phyloP scores from a whole-genome alignment of 2,329 filamentous ascomycete species.

The Hymenoscyphus linearis region DNA sequence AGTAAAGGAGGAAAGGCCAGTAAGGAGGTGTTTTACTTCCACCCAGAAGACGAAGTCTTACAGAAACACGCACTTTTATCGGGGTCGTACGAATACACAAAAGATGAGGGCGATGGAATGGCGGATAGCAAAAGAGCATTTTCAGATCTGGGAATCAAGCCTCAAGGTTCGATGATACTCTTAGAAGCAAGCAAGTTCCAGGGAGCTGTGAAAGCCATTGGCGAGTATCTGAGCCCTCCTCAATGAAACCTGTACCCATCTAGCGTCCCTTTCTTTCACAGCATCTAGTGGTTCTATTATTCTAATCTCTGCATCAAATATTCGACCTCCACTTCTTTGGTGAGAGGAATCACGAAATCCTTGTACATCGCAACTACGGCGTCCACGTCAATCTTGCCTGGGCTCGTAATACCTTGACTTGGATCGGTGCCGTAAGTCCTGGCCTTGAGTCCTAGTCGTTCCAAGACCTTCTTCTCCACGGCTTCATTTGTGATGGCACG shows the following conservation, averaged over 20 bases:
- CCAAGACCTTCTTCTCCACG: conserved; percentile 88
- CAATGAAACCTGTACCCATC: conserved; percentile 31
- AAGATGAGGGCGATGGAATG: conserved; percentile 68
- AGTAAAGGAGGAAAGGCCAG: conserved; percentile 63
- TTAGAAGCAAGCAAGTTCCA: conserved; percentile 77
- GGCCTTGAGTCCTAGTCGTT: conserved; percentile 80
- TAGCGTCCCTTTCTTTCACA: conserved; percentile 2
- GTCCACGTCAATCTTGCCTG: conserved; percentile 83
- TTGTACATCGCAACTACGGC: conserved; percentile 87
- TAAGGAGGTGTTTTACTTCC: conserved; percentile 77
- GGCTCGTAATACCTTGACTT: conserved; percentile 52
- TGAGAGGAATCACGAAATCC: conserved; percentile 91
- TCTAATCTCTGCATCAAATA: conserved; percentile 92
- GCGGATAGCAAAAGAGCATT: conserved; percentile 93
- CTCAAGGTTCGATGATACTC: conserved; percentile 78
- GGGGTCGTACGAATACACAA: conserved; percentile 72
- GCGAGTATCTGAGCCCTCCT: conserved; percentile 62
- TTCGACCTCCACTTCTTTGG: conserved; percentile 97
- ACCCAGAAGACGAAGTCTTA: conserved; percentile 89
- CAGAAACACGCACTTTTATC: conserved; percentile 67
- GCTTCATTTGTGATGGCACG: conserved; percentile 83
- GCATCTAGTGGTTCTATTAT: conserved; percentile 9
- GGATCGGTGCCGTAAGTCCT: conserved; percentile 92
- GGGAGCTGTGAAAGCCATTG: conserved; percentile 68
- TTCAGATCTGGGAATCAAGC: conserved; percentile 84